Evolutionary conservation across 164 flowering plant species (phyloP).

Genomic region (Euptelea pleiosperma): DNA sequence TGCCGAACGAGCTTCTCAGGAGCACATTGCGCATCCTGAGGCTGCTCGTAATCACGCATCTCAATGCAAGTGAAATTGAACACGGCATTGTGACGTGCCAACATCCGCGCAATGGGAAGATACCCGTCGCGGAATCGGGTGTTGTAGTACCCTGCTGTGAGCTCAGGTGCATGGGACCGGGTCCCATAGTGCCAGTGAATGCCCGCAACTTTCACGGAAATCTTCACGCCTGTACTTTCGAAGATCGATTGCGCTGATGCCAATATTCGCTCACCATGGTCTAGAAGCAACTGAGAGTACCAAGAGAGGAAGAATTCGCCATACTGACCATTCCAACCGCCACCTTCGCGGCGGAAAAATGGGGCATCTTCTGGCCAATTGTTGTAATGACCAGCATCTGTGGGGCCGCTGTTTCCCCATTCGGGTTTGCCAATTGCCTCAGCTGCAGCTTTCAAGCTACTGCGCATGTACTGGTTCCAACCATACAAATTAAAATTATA

Average conservation of each 20-base stretch:
- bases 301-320: constrained; percentile 90
- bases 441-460: constrained; percentile 84
- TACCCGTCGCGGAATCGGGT: constrained; percentile 82
- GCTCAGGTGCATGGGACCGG: constrained; percentile 94
- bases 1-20: constrained; percentile 86
- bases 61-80: constrained; percentile 96
- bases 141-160: constrained; percentile 97
- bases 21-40: constrained; percentile 79
- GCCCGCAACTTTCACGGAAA: constrained; percentile 87
- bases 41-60: constrained; percentile 96
- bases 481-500: too few species aligned
- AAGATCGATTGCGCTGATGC: constrained; percentile 53
- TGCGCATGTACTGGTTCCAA: constrained; percentile 66
- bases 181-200: constrained; percentile 97
- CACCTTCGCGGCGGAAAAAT: constrained; percentile 73
- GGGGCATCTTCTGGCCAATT: constrained; percentile 92
- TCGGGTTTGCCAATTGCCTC: constrained; percentile 76
- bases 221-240: constrained; percentile 46
- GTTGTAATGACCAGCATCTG: constrained; percentile 87
- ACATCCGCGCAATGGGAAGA: constrained; percentile 77
- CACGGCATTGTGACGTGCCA: constrained; percentile 78
- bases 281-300: constrained; percentile 90
- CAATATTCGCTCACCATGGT: constrained; percentile 78
- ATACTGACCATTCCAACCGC: constrained; percentile 69
- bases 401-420: constrained; percentile 92